phyloP scores from a whole-genome alignment of 2,329 filamentous ascomycete species.

The Microcyclosporella mali region DNA sequence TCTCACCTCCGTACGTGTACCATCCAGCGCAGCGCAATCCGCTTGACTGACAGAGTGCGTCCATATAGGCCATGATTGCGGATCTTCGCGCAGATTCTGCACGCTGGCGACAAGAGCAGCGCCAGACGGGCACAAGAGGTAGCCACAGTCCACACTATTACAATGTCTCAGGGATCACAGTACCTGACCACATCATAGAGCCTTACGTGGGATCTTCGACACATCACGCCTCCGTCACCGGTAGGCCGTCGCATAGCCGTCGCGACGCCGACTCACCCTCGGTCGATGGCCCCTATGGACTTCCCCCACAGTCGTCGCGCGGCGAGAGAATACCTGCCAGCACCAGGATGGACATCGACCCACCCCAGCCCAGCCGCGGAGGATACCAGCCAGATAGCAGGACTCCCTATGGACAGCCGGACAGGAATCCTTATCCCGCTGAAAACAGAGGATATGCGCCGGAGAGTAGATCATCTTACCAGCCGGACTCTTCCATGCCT shows the following conservation, averaged over 20 bases:
- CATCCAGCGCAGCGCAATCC: neutral
- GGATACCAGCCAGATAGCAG: conserved; percentile 21
- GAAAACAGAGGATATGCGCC: conserved; percentile 20
- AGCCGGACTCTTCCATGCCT: conserved; percentile 20
- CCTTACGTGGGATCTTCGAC: conserved; percentile 30
- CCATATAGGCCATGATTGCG: conserved; percentile 44
- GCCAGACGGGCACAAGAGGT: conserved; percentile 39
- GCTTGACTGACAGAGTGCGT: neutral
- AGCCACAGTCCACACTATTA: conserved; percentile 37
- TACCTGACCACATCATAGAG: conserved; percentile 29
- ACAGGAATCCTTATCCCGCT: conserved; percentile 22
- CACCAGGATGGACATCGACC: conserved; percentile 26
- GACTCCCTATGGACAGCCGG: conserved; percentile 16
- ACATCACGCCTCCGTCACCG: conserved; percentile 40
- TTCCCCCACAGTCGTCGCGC: conserved; percentile 17
- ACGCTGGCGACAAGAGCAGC: conserved; percentile 39
- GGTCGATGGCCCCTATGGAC: conserved; percentile 27
- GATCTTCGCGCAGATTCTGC: conserved; percentile 45
- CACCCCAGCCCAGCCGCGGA: conserved; percentile 19
- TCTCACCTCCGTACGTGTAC: conserved; percentile 41
- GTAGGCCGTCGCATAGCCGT: conserved; percentile 37
- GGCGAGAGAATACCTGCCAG: conserved; percentile 23
- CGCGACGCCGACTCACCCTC: conserved; percentile 33
- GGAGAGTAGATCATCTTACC: conserved; percentile 23
- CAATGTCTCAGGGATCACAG: conserved; percentile 38